Percentiles rank a stretch among this genome's conserved stretches.
These are phyloP conservation scores for Piper betle DNA, from an alignment of 164 flowering plant genomes.

Conservation along the genomic window DNA sequence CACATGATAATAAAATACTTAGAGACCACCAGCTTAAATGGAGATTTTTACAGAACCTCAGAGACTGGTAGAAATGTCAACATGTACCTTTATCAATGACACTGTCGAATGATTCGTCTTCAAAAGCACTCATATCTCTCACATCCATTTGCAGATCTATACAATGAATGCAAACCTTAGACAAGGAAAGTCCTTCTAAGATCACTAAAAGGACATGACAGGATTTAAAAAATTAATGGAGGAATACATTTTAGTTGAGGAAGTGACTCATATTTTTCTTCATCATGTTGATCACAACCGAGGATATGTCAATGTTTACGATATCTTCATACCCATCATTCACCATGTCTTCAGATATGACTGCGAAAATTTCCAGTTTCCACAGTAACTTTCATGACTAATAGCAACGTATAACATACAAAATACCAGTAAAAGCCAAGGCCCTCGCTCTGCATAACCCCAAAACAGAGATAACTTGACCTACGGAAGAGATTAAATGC, in stretches of 20 bases:
- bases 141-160: conserved; percentile 96
- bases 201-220: neutral
- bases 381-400: neutral
- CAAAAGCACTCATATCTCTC: conserved; percentile 73
- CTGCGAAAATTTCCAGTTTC: conserved; percentile 20
- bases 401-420: too few species aligned
- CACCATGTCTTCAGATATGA: conserved; percentile 96
- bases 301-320: conserved; percentile 78
- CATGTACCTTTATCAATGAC: conserved; percentile 77
- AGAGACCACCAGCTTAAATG: conserved; percentile 10
- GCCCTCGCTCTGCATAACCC: too few species aligned
- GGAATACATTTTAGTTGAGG: conserved; percentile 90
- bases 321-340: conserved; percentile 84
- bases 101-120: conserved; percentile 66
- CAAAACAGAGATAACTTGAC: too few species aligned
- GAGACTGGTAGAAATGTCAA: neutral
- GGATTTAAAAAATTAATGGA: neutral
- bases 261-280: conserved; percentile 45
- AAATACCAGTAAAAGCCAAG: too few species aligned
- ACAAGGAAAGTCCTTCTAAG: conserved; percentile 1
- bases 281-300: conserved; percentile 85
- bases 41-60: conserved; percentile 1
- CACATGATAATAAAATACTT: conserved; percentile 8
- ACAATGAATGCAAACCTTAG: conserved; percentile 17
- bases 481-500: too few species aligned